Evolutionary conservation across 495 filamentous ascomycete genomes (phyloP).

Genomic region (Tuber magnatum): DNA sequence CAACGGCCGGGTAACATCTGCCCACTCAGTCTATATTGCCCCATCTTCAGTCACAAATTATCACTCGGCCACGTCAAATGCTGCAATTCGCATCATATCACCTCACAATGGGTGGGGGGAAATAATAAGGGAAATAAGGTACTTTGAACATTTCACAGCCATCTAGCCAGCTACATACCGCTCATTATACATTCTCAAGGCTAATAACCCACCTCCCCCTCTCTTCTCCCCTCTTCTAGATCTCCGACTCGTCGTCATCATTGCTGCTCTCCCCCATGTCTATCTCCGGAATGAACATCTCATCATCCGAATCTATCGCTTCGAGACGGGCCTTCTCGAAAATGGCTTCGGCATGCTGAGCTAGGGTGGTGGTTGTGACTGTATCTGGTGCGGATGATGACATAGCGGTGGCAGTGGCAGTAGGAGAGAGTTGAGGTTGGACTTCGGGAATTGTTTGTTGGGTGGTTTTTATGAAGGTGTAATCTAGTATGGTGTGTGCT

Average conservation of each 20-base stretch:
- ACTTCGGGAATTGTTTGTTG: background rate
- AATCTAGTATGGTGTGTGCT: background rate
- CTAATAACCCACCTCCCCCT: background rate
- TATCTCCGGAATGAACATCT: slow-evolving; percentile 36
- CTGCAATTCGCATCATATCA: background rate
- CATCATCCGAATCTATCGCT: slow-evolving; percentile 26
- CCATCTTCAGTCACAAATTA: background rate
- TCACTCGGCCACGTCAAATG: background rate
- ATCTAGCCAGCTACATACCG: background rate
- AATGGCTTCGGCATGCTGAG: background rate
- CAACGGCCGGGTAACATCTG: background rate
- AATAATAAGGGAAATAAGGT: background rate
- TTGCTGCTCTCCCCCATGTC: slow-evolving; percentile 28
- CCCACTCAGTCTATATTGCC: too few species aligned
- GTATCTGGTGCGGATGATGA: background rate
- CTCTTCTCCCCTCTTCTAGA: background rate
- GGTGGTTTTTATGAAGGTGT: background rate
- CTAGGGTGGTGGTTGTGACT: background rate
- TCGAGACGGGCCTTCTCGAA: background rate
- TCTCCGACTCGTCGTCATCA: slow-evolving; percentile 17
- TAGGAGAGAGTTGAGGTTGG: background rate
- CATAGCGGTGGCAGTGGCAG: background rate
- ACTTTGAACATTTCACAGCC: background rate
- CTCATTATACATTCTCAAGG: background rate
- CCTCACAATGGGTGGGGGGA: too few species aligned